phyloP scores from a whole-genome alignment of 106 monocot genomes.

The Gastrodia elata region DNA sequence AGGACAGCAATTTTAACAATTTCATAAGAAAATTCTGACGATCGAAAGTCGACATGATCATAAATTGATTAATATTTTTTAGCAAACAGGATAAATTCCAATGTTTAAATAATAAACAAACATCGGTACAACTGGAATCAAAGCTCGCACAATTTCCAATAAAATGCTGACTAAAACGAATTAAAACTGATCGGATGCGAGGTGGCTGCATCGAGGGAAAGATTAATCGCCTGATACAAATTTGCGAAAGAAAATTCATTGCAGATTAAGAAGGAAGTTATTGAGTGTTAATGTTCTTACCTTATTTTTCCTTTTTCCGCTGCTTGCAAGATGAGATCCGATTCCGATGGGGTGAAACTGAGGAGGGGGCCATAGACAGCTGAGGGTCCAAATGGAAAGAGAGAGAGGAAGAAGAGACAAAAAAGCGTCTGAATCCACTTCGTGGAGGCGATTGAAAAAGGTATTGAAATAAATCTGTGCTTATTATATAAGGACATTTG shows the following conservation, averaged over 20 bases:
- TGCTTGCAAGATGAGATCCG: background rate
- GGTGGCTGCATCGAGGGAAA: background rate
- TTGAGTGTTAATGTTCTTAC: background rate
- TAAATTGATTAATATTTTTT: no score
- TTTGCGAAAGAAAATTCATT: background rate
- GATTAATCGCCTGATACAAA: background rate
- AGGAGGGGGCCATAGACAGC: background rate
- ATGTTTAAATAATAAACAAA: background rate
- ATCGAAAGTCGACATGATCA: no score
- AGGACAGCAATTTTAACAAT: no score
- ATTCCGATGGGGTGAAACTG: background rate
- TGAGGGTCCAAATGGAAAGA: background rate
- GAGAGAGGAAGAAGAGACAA: background rate
- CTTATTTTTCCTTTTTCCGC: background rate
- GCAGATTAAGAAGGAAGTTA: background rate
- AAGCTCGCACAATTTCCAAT: background rate
- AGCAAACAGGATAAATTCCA: no score
- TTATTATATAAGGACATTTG: background rate
- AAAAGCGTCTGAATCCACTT: background rate
- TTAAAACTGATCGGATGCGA: background rate
- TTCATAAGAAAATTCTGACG: no score
- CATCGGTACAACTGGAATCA: background rate
- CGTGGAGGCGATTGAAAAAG: background rate
- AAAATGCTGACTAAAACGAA: slow-evolving; percentile 3
- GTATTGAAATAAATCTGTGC: background rate